Evolutionary conservation across 805 yeast species (phyloP).

Genomic region (Kluyveromyces aestuarii): DNA sequence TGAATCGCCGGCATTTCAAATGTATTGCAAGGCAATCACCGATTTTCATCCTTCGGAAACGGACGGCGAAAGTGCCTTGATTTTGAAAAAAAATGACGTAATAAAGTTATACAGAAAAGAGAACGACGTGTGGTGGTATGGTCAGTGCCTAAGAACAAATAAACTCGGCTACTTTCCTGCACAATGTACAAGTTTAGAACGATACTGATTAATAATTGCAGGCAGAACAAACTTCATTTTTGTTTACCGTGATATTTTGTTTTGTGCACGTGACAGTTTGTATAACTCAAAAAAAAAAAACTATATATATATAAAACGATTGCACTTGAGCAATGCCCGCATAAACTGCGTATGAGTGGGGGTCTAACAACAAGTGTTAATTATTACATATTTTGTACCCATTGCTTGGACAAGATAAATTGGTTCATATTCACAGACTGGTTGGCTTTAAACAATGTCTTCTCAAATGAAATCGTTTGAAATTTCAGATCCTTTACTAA

Average conservation of each 20-base stretch:
- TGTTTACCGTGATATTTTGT: not conserved
- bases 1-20: not conserved
- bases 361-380: too few species aligned
- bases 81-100: slow-evolving; percentile 3
- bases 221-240: not conserved
- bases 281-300: too few species aligned
- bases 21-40: slow-evolving; percentile 1
- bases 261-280: not conserved
- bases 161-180: slow-evolving; percentile 6
- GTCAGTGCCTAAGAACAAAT: slow-evolving; percentile 4
- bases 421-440: not conserved
- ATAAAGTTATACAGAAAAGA: slow-evolving; percentile 5
- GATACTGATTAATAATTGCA: not conserved
- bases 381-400: not conserved
- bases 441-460: not conserved
- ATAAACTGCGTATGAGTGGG: too few species aligned
- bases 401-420: not conserved
- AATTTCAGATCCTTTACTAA: slow-evolving; percentile 30
- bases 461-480: slow-evolving; percentile 30
- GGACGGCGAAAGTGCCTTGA: not conserved
- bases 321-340: too few species aligned
- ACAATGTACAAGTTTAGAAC: slow-evolving; percentile 1
- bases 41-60: not conserved
- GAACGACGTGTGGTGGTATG: slow-evolving; percentile 7
- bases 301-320: too few species aligned